phyloP scores from a whole-genome alignment of 1,139 yeast genomes.

The Hemisphaericaspora lyxosophila region DNA sequence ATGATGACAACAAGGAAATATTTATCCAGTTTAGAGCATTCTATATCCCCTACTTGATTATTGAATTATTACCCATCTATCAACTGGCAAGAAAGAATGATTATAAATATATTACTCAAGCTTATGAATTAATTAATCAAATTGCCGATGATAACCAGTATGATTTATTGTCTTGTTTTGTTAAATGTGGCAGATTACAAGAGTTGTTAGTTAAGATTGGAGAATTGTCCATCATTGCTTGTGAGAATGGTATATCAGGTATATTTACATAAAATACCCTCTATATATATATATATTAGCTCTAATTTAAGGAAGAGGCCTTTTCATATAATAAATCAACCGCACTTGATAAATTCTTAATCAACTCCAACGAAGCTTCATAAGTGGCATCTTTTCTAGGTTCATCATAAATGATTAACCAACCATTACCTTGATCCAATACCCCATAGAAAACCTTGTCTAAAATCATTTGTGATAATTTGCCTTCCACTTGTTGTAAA shows the following conservation, averaged over 20 bases:
- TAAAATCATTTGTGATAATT: slow-evolving; percentile 92
- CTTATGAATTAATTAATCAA: slow-evolving; percentile 55
- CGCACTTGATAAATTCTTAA: slow-evolving; percentile 81
- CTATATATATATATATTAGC: slow-evolving; percentile 2
- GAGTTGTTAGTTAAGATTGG: slow-evolving; percentile 65
- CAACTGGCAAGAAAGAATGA: slow-evolving; percentile 40
- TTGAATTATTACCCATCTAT: slow-evolving; percentile 59
- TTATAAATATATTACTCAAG: slow-evolving; percentile 48
- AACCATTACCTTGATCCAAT: slow-evolving; percentile 96
- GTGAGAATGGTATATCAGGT: slow-evolving; percentile 39
- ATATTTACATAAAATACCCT: slow-evolving; percentile 12
- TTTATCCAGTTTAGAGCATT: slow-evolving; percentile 53
- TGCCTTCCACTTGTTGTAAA: slow-evolving; percentile 87
- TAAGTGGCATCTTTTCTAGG: slow-evolving; percentile 88
- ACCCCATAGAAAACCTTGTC: slow-evolving; percentile 95
- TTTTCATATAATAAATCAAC: slow-evolving; percentile 93
- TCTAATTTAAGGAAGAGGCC: slow-evolving; percentile 72
- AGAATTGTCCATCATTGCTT: slow-evolving; percentile 51
- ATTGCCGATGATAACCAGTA: slow-evolving; percentile 44
- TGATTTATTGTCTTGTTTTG: slow-evolving; percentile 52
- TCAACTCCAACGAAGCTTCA: slow-evolving; percentile 81
- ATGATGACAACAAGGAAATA: slow-evolving; percentile 34
- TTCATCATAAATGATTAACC: slow-evolving; percentile 89
- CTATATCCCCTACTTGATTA: slow-evolving; percentile 72
- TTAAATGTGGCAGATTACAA: slow-evolving; percentile 57